Evolutionary conservation across 2,329 filamentous ascomycete species (phyloP).

Genomic region (Neopestalotiopsis sp.): DNA sequence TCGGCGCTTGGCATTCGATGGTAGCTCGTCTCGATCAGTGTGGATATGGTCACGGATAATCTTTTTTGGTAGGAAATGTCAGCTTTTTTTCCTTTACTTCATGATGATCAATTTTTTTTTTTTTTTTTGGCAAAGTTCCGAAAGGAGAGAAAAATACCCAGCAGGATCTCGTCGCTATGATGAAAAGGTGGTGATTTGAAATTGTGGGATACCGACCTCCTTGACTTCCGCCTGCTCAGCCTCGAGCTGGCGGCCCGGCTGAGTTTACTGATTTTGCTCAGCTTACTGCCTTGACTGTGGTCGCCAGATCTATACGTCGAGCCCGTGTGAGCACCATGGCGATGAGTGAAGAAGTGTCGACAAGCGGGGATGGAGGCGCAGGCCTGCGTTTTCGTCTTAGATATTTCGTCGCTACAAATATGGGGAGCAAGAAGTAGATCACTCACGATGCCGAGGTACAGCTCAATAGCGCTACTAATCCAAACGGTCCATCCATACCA

Average conservation of each 20-base stretch:
- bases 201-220: too few relatives aligned
- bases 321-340: not conserved
- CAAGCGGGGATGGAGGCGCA: conserved; percentile 45
- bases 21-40: not conserved
- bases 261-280: not conserved
- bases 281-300: not conserved
- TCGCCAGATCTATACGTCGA: not conserved
- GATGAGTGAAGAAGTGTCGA: conserved; percentile 40
- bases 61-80: not conserved
- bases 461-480: conserved; percentile 40
- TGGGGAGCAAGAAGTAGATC: not conserved
- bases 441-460: conserved; percentile 45
- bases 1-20: not conserved
- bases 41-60: not conserved
- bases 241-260: too few relatives aligned
- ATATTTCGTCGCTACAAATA: not conserved
- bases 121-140: too few relatives aligned
- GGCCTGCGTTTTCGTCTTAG: conserved; percentile 29
- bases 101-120: too few relatives aligned
- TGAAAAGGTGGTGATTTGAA: too few relatives aligned
- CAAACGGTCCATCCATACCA: conserved; percentile 41
- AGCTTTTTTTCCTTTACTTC: too few relatives aligned
- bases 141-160: too few relatives aligned
- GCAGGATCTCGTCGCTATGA: too few relatives aligned
- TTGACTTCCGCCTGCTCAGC: too few relatives aligned